A percentile compares a stretch with the other conserved stretches of the same genome.
These are phyloP conservation scores for Butyriboletus loyo DNA, from an alignment of 768 basidiomycete genomes.

Conservation along the genomic window DNA sequence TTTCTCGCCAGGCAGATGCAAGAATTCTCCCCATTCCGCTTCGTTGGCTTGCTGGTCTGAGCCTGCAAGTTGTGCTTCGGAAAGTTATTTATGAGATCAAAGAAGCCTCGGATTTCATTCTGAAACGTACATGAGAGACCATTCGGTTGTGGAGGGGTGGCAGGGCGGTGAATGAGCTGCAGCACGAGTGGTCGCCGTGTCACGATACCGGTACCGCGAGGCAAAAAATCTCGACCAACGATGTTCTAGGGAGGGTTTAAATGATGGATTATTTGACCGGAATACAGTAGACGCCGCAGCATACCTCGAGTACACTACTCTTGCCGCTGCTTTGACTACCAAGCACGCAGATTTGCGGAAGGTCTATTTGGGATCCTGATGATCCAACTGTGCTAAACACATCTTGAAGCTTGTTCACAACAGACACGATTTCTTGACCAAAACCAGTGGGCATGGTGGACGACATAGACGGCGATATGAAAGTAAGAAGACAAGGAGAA, in stretches of 20 bases:
- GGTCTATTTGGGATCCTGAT: slow-evolving; percentile 75
- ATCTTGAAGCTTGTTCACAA: slow-evolving; percentile 89
- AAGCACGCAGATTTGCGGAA: slow-evolving; percentile 89
- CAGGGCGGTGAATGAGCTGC: slow-evolving; percentile 88
- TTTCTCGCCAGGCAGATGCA: slow-evolving; percentile 94
- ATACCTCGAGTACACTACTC: slow-evolving; percentile 88
- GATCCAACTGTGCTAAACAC: slow-evolving; percentile 84
- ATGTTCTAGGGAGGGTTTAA: slow-evolving; percentile 64
- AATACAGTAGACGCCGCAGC: slow-evolving; percentile 14
- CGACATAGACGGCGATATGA: slow-evolving; percentile 13
- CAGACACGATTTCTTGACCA: slow-evolving; percentile 75
- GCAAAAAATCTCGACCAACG: slow-evolving; percentile 96
- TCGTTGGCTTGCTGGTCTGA: slow-evolving; percentile 78
- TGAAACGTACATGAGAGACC: slow-evolving; percentile 41
- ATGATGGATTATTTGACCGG: slow-evolving; percentile 5
- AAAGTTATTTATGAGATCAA: not conserved
- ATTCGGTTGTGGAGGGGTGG: slow-evolving; percentile 44
- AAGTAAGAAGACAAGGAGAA: slow-evolving; percentile 14
- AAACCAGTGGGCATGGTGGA: slow-evolving; percentile 54
- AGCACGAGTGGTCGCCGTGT: slow-evolving; percentile 94
- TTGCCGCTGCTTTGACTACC: slow-evolving; percentile 92
- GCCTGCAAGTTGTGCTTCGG: slow-evolving; percentile 36
- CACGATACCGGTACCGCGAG: slow-evolving; percentile 98
- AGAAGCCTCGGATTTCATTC: not conserved
- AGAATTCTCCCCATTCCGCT: slow-evolving; percentile 99